A percentile compares a stretch with the other conserved stretches of the same genome.
Evolutionary conservation across 441 rosid genomes (phyloP).

Genomic region (Cnidoscolus chayamansa): DNA sequence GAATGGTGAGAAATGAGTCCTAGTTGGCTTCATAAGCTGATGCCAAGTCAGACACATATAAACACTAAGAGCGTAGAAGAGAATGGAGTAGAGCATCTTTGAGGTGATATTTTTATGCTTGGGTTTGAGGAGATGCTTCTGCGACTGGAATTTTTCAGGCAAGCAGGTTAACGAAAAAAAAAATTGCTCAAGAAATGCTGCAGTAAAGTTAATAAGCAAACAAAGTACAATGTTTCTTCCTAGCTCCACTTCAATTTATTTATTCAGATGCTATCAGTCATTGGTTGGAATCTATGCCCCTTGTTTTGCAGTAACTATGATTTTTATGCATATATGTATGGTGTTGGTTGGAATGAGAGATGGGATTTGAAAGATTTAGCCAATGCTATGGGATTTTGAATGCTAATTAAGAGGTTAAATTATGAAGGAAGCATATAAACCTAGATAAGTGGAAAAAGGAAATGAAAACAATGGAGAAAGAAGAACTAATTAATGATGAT

Average conservation of each 20-base stretch:
- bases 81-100: neutral
- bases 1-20: neutral
- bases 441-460: too few relatives aligned
- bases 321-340: too few relatives aligned
- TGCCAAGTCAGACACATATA: too few relatives aligned
- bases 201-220: neutral
- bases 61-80: too few relatives aligned
- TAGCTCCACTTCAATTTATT: neutral
- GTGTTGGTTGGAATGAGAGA: too few relatives aligned
- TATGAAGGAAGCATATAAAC: too few relatives aligned
- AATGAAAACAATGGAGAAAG: too few relatives aligned
- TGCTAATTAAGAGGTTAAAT: too few relatives aligned
- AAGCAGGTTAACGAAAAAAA: neutral
- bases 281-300: conserved; percentile 1
- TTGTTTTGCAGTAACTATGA: neutral
- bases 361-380: too few relatives aligned
- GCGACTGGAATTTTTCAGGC: neutral
- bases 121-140: neutral
- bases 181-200: neutral
- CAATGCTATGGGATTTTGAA: too few relatives aligned
- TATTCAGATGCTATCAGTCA: conserved; percentile 1
- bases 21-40: neutral
- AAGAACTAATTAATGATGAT: too few relatives aligned
- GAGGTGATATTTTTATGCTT: neutral
- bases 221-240: neutral